Base-by-base conservation (phyloP, 495 filamentous ascomycete genomes). In the Aspergillus indologenus region DNA sequence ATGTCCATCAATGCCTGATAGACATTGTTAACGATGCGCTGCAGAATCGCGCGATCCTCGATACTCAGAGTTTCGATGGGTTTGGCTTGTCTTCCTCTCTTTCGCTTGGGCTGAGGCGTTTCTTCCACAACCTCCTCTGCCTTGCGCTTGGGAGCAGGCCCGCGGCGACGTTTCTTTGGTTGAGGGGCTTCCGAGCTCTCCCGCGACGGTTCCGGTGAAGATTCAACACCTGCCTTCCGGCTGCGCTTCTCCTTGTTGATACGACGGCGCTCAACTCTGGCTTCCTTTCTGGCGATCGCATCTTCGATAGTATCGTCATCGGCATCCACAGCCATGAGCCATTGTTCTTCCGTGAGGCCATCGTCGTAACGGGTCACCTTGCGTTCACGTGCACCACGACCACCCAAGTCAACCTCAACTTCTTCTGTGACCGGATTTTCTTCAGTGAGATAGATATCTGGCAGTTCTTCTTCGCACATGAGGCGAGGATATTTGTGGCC, bases 261-360 rank as follows among this genome's bases (percentile, higher is more conserved):
- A 44, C 87, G 85, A n/a, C 92, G 87, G 65, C 84, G 85, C 43
- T 89, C 89, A 53, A 91, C 91, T 29, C 86, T 84, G n/a, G 90
- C 90, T 52, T 87, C 81, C 65, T 96, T 97, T 24, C 93, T 82
- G 46, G 91, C 91, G 24, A 95, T 90, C 14, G 93, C 94, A 57
- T 90, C 92, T 69, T 98, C 94, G 50, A 96, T 90, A 0, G 84
- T 87, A 61, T 98, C 95, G 11, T 98, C 94, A 56, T 97, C 92
- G 58, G 95, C 90, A 68, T 98, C 94, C 40, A 98, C 91, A 56
- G 94, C 93, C 69, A 83, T 80, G 31, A 89, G 70, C 94, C 94
- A 98, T 75, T 98, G 95, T 75, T 98, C 94, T 71, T 98, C 95
- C 3, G 94, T 96, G 45, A 98, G 86, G 24, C 95, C 94, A 66